These are phyloP conservation scores for Phytophthora palmivora DNA, from an alignment of 352 stramenopile species.

Conservation along the genomic window DNA sequence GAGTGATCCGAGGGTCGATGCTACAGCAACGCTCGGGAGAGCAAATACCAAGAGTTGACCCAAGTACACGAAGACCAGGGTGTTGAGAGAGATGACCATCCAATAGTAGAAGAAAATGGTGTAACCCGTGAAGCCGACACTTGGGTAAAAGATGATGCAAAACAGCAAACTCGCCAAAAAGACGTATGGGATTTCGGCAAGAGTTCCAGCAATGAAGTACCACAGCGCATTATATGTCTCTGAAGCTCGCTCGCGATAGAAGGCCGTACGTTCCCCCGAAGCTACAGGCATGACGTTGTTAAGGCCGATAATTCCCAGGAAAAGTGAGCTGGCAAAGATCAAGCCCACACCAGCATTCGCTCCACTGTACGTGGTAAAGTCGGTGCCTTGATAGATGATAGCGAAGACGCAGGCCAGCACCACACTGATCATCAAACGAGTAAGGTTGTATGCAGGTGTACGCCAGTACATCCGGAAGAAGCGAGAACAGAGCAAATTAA, in stretches of 20 bases:
- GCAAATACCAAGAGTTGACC: constrained; percentile 54
- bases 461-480: too few relatives aligned
- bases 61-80: constrained; percentile 59
- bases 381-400: constrained; percentile 70
- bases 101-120: constrained; percentile 61
- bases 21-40: constrained; percentile 49
- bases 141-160: constrained; percentile 63
- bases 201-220: constrained; percentile 72
- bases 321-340: constrained; percentile 85
- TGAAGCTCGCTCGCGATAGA: constrained; percentile 92
- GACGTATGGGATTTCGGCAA: constrained; percentile 44
- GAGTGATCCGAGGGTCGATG: constrained; percentile 44
- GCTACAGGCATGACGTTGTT: constrained; percentile 33
- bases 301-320: constrained; percentile 62
- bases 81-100: constrained; percentile 51
- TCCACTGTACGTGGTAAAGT: constrained; percentile 53
- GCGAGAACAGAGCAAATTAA: constrained; percentile 47
- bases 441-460: too few relatives aligned
- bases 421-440: constrained; percentile 69
- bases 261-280: constrained; percentile 31
- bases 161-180: constrained; percentile 53
- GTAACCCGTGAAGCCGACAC: constrained; percentile 56
- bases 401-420: constrained; percentile 78
- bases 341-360: too few relatives aligned
- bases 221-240: constrained; percentile 81